Evolutionary conservation across 1,284 basidiomycete species (phyloP), one percentile per base, ranked within the genome.

Genomic region (Heimioporus retisporus): DNA sequence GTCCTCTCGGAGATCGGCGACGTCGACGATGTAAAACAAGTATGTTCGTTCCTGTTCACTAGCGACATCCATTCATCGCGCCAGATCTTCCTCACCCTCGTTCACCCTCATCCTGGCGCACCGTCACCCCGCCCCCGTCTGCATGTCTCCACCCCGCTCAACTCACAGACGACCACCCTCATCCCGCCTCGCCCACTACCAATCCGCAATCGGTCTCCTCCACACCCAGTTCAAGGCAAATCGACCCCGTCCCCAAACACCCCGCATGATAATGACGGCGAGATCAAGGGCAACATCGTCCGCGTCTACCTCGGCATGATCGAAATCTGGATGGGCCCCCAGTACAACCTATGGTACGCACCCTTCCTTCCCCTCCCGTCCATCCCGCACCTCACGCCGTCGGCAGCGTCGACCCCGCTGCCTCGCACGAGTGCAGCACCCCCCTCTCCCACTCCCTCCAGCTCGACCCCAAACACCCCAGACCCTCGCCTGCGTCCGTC

Each of bases 251-350:
- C 87, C 0, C 79, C 80, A 16, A 60, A 61, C 19, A 1, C 58
- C 4, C 70, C 76, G 2, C 81, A 79, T 51, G 81, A 83, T 7
- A 89, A 90, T 60, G 89, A 93, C 64, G 75, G 80, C 3, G 94
- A 96, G 76, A n/a, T n/a, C 56, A 89, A 86, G 76, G 86, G 83
- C 63, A 95, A 90, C 75, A 92, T 93, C 50, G 91, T 96, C 10
- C 85, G 92, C n/a, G 95, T 95, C 2, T 83, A 97, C 35, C 89
- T 97, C 25, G 94, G 93, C 21, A 97, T 97, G 88, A 94, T 97
- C 21, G 96, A 98, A 79, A 93, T 98, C 42, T 98, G 96, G 93
- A 96, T 98, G 92, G 95, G 96, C 73, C 92, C 92, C 35, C 85
- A 86, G 3, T 90, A 92, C 71, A 96, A 97, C 83, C 83, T 98